Percentiles rank a stretch among this genome's conserved stretches.
Conservation (phyloP, 768 basidiomycete species). For the Russula sp. region DNA sequence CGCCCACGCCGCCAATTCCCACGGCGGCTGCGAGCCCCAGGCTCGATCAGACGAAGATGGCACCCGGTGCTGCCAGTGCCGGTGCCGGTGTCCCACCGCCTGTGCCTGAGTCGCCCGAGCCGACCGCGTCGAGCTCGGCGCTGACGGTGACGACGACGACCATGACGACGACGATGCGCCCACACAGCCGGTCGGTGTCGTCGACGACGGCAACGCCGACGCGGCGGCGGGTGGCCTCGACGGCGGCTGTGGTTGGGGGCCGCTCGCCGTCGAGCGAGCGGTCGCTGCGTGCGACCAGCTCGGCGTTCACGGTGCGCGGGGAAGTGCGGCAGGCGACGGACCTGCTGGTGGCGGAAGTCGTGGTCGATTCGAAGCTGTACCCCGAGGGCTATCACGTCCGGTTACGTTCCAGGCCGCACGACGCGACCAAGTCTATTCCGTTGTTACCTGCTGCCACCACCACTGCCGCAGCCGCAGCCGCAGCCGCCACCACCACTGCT, state of each 20-base stretch:
- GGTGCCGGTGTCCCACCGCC: not conserved
- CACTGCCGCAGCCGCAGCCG: not conserved
- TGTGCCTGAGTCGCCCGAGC: not conserved
- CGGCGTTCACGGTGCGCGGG: conserved; percentile 57
- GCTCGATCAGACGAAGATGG: conserved; percentile 9
- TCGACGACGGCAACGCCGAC: not conserved
- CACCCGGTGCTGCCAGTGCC: not conserved
- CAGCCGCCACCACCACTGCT: not conserved
- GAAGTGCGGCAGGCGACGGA: conserved; percentile 60
- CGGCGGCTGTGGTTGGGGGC: not conserved
- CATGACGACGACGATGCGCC: not conserved
- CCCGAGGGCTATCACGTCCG: conserved; percentile 63
- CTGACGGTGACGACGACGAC: no score
- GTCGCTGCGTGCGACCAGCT: conserved; percentile 33
- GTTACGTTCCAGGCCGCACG: conserved; percentile 41
- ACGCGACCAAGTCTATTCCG: conserved; percentile 35
- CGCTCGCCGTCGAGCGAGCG: not conserved
- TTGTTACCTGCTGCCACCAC: conserved; percentile 25
- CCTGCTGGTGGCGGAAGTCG: conserved; percentile 68
- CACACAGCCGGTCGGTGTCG: conserved; percentile 20
- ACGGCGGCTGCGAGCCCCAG: not conserved
- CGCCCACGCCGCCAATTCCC: conserved; percentile 20
- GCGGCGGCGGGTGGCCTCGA: not conserved
- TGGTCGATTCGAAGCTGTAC: conserved; percentile 78
- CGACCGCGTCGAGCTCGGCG: not conserved